Evolutionary conservation across 1,284 basidiomycete species (phyloP).

Genomic region (Tremellales sp.): DNA sequence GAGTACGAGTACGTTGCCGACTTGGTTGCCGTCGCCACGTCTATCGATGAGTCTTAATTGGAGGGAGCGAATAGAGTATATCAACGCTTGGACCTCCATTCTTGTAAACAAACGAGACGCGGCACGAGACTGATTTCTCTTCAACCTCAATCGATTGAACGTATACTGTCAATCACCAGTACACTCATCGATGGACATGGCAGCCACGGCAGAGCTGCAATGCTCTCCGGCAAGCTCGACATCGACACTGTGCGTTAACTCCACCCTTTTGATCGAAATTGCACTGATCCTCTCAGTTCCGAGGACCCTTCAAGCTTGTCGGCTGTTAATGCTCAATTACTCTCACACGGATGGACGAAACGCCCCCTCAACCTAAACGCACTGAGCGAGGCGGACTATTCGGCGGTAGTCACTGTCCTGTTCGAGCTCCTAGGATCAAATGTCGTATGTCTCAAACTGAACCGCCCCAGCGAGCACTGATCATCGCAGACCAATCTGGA

Average conservation of each 20-base stretch:
- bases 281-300: background rate
- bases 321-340: constrained; percentile 70
- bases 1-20: too few relatives aligned
- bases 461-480: constrained; percentile 1
- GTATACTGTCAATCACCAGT: background rate
- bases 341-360: constrained; percentile 71
- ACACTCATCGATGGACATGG: too few relatives aligned
- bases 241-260: background rate
- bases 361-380: constrained; percentile 58
- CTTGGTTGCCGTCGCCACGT: too few relatives aligned
- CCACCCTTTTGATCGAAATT: background rate
- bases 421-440: constrained; percentile 72
- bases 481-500: constrained; percentile 64
- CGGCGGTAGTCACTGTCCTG: constrained; percentile 68
- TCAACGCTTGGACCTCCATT: background rate
- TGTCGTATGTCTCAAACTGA: constrained; percentile 57
- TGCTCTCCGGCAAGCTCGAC: background rate
- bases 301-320: constrained; percentile 20
- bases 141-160: background rate
- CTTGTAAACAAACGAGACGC: constrained; percentile 9
- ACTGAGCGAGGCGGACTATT: constrained; percentile 58
- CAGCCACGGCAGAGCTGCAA: too few relatives aligned
- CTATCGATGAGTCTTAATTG: background rate
- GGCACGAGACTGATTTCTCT: constrained; percentile 7
- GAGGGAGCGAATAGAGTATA: background rate